A percentile compares a stretch with the other conserved stretches of the same genome.
Conservation (phyloP, 345 rosid genomes). For the Hibiscus tridactylites region DNA sequence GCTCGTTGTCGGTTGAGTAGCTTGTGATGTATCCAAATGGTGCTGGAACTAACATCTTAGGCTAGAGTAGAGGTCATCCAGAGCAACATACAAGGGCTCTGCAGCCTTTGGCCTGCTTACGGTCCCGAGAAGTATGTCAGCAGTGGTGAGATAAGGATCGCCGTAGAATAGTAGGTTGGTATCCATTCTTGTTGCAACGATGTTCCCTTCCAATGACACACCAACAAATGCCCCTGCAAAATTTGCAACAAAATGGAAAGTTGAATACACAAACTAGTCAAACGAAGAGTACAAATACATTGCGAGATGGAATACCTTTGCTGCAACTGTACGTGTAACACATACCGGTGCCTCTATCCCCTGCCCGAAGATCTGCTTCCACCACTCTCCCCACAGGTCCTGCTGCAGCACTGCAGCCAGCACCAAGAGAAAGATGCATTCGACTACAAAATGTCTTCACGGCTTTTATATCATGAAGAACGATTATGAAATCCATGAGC, state of each 20-base stretch:
- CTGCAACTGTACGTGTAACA: slow-evolving; percentile 79
- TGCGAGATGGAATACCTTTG: slow-evolving; percentile 47
- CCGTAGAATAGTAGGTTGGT: slow-evolving; percentile 81
- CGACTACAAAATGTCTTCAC: slow-evolving; percentile 94
- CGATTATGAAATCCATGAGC: slow-evolving; percentile 86
- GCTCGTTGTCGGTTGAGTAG: background rate
- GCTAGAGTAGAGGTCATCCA: slow-evolving; percentile 50
- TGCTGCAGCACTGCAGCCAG: slow-evolving; percentile 96
- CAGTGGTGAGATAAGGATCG: slow-evolving; percentile 75
- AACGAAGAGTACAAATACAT: background rate
- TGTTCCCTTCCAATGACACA: slow-evolving; percentile 84
- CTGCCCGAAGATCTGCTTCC: slow-evolving; percentile 90
- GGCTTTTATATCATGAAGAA: slow-evolving; percentile 79
- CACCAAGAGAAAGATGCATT: slow-evolving; percentile 92
- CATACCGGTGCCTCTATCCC: slow-evolving; percentile 67
- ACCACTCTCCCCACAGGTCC: slow-evolving; percentile 96
- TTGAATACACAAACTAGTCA: background rate
- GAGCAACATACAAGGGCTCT: slow-evolving; percentile 68
- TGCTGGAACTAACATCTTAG: slow-evolving; percentile 19
- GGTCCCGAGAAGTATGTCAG: slow-evolving; percentile 71
- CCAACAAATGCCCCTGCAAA: slow-evolving; percentile 85
- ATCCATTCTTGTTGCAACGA: slow-evolving; percentile 81
- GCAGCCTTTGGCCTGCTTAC: slow-evolving; percentile 87
- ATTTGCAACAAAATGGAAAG: background rate
- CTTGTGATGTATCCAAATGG: background rate